Evolutionary conservation across 164 flowering plant genomes (phyloP).

Genomic region (Santalum album): DNA sequence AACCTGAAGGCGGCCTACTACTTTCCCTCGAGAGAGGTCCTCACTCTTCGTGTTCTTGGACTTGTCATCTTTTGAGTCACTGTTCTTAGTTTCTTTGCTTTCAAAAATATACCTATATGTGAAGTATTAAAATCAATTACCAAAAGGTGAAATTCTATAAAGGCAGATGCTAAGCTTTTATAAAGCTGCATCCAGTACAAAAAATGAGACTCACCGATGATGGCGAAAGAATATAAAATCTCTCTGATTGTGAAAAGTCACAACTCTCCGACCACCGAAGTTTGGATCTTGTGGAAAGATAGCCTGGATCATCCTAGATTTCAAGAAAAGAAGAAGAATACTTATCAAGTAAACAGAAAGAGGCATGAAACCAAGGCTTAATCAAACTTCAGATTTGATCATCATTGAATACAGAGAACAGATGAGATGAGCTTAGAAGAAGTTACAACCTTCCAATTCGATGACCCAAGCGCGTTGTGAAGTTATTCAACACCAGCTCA

Average conservation of each 20-base stretch:
- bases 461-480: slow-evolving; percentile 85
- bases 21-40: slow-evolving; percentile 26
- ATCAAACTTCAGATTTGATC: background rate
- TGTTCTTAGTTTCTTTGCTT: slow-evolving; percentile 49
- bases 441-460: slow-evolving; percentile 69
- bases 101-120: slow-evolving; percentile 69
- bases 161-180: background rate
- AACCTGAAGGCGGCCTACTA: slow-evolving; percentile 84
- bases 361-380: background rate
- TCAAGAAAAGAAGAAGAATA: slow-evolving; percentile 10
- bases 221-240: slow-evolving; percentile 93
- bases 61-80: slow-evolving; percentile 32
- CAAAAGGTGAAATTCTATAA: background rate
- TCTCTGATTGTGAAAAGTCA: slow-evolving; percentile 91
- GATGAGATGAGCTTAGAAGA: background rate
- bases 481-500: slow-evolving; percentile 72
- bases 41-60: slow-evolving; percentile 30
- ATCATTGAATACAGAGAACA: too few species aligned
- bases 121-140: background rate
- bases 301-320: slow-evolving; percentile 62
- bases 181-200: background rate
- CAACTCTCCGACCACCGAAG: slow-evolving; percentile 84
- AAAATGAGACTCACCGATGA: slow-evolving; percentile 54
- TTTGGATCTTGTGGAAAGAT: slow-evolving; percentile 83
- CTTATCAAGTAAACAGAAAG: background rate